Conservation (phyloP, 2,329 filamentous ascomycete genomes). For the Aspergillus ruber region DNA sequence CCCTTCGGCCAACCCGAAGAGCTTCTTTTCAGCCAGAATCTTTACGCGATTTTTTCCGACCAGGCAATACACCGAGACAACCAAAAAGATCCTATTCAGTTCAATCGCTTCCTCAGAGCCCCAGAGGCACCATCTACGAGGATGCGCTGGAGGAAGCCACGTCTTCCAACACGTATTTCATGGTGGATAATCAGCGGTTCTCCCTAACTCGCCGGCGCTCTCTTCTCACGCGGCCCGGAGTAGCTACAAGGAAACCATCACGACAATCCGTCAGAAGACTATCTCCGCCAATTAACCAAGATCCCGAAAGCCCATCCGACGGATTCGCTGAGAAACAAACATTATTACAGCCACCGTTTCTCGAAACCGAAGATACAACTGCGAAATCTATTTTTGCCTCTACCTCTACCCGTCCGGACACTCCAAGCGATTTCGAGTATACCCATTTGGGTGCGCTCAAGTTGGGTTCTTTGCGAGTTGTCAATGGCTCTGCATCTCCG, state of each 20-base stretch:
- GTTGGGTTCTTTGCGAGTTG: slow-evolving; percentile 33
- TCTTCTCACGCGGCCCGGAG: slow-evolving; percentile 28
- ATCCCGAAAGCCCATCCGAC: slow-evolving; percentile 8
- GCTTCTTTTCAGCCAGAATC: slow-evolving; percentile 17
- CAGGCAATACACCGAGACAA: slow-evolving; percentile 10
- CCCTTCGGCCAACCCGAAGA: slow-evolving; percentile 17
- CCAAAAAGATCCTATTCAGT: slow-evolving; percentile 25
- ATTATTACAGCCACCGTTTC: not conserved
- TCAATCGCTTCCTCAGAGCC: slow-evolving; percentile 19
- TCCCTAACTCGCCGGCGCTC: slow-evolving; percentile 34
- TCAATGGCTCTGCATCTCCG: slow-evolving; percentile 34
- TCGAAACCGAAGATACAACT: not conserved
- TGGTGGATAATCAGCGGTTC: slow-evolving; percentile 26
- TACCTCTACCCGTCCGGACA: slow-evolving; percentile 8
- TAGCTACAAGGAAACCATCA: slow-evolving; percentile 29
- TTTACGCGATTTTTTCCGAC: slow-evolving; percentile 8
- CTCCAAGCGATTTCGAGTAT: slow-evolving; percentile 24
- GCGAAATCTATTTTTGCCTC: not conserved
- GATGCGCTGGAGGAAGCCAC: slow-evolving; percentile 19
- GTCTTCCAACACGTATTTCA: slow-evolving; percentile 28
- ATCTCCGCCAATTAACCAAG: slow-evolving; percentile 19
- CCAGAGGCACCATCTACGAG: slow-evolving; percentile 19
- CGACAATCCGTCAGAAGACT: slow-evolving; percentile 15
- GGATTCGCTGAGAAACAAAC: slow-evolving; percentile 4
- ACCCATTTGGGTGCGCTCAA: slow-evolving; percentile 37